Percentiles rank a stretch among this genome's conserved stretches.
These are phyloP conservation scores for Aureobasidium leucospermi DNA, from an alignment of 2,329 filamentous ascomycete species.

Conservation along the genomic window DNA sequence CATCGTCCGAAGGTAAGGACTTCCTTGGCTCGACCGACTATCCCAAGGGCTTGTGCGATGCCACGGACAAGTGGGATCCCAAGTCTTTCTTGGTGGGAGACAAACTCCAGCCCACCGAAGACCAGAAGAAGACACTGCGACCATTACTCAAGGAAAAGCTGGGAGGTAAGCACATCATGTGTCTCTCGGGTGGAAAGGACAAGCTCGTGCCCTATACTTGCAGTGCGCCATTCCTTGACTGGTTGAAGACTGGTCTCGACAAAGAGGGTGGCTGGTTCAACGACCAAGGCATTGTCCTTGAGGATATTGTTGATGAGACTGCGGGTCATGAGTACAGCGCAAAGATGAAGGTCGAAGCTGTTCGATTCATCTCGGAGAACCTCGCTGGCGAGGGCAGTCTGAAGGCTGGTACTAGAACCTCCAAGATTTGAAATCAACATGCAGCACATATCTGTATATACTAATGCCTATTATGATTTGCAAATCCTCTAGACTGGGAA, in stretches of 20 bases:
- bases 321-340: constrained; percentile 62
- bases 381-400: constrained; percentile 24
- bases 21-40: constrained; percentile 78
- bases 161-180: constrained; percentile 56
- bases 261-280: constrained; percentile 43
- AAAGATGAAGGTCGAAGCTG: constrained; percentile 60
- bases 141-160: constrained; percentile 27
- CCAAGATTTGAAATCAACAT: constrained; percentile 5
- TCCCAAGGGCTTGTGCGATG: constrained; percentile 57
- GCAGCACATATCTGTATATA: not conserved
- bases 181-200: constrained; percentile 60
- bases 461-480: no score
- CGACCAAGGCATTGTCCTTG: constrained; percentile 49
- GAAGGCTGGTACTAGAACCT: constrained; percentile 8
- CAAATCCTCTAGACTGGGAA: no score
- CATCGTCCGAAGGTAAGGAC: constrained; percentile 46
- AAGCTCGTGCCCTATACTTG: constrained; percentile 63
- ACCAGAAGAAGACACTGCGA: constrained; percentile 37
- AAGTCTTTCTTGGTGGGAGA: constrained; percentile 59
- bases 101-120: constrained; percentile 34
- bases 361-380: constrained; percentile 51
- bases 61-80: constrained; percentile 63
- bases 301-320: constrained; percentile 61
- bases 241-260: constrained; percentile 49
- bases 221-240: constrained; percentile 52